Conservation (phyloP, 2,329 filamentous ascomycete species). For the Epichloe scottii region DNA sequence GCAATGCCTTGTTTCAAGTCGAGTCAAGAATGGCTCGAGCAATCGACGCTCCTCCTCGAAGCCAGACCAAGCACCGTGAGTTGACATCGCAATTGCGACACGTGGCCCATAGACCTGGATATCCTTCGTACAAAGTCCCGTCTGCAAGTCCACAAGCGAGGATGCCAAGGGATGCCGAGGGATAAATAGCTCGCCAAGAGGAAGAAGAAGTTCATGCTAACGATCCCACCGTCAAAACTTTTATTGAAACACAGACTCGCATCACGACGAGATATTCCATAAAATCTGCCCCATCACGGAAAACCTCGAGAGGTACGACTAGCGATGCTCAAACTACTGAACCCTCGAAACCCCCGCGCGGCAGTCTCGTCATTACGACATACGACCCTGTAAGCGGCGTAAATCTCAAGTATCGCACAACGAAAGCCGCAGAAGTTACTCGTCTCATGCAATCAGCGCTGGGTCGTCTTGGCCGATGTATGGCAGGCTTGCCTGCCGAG, state of each 20-base stretch:
- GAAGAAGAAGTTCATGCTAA: background rate
- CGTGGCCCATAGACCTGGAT: no score
- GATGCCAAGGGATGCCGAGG: no score
- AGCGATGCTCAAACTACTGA: slow-evolving; percentile 14
- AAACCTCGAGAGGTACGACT: slow-evolving; percentile 15
- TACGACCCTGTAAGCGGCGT: slow-evolving; percentile 74
- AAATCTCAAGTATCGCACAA: slow-evolving; percentile 81
- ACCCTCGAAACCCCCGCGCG: slow-evolving; percentile 40
- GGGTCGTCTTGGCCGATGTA: slow-evolving; percentile 59
- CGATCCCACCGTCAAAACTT: slow-evolving; percentile 3
- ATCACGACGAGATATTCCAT: slow-evolving; percentile 91
- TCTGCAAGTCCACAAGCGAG: no score
- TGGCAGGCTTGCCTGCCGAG: slow-evolving; percentile 41
- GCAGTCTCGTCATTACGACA: slow-evolving; percentile 73
- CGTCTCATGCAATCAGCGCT: slow-evolving; percentile 61
- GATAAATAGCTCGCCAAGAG: background rate
- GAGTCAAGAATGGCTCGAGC: slow-evolving; percentile 81
- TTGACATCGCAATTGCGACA: slow-evolving; percentile 15
- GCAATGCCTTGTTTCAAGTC: slow-evolving; percentile 71
- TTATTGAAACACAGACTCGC: slow-evolving; percentile 50
- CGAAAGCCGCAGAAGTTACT: slow-evolving; percentile 81
- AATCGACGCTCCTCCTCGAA: slow-evolving; percentile 74
- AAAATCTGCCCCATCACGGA: slow-evolving; percentile 27
- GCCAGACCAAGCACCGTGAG: slow-evolving; percentile 72
- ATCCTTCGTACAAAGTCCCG: no score